Conservation (phyloP, 208 protist species). For the Zelonia costaricensis region DNA sequence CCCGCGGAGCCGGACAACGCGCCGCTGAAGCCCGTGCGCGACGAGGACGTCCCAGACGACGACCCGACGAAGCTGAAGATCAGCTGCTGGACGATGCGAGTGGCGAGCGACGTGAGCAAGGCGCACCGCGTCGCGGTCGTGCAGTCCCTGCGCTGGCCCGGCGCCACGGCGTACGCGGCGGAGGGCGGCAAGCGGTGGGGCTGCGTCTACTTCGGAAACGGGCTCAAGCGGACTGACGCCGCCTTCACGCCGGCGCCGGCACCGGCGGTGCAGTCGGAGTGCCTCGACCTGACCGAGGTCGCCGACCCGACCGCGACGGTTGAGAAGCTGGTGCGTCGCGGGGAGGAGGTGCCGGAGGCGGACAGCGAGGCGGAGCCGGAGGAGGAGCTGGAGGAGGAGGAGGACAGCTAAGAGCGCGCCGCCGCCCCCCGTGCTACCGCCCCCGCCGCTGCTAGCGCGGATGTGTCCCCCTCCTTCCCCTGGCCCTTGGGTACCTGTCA, state of each 20-base stretch:
- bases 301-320: conserved; percentile 83
- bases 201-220: conserved; percentile 90
- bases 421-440: background rate
- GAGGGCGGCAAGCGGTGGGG: conserved; percentile 79
- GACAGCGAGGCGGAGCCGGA: conserved; percentile 90
- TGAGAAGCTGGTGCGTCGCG: conserved; percentile 92
- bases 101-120: conserved; percentile 83
- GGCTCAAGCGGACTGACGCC: conserved; percentile 87
- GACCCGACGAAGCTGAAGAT: conserved; percentile 88
- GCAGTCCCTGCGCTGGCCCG: conserved; percentile 88
- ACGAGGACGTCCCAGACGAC: conserved; percentile 85
- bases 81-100: conserved; percentile 72
- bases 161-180: conserved; percentile 79
- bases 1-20: conserved; percentile 68
- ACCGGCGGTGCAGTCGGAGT: conserved; percentile 79
- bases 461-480: background rate
- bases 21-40: conserved; percentile 70
- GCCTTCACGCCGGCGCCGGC: conserved; percentile 84
- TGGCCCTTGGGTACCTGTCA: background rate
- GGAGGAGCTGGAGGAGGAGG: conserved; percentile 64
- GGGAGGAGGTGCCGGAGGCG: conserved; percentile 82
- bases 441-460: background rate
- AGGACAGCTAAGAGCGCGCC: conserved; percentile 43
- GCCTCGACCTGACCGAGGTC: conserved; percentile 79
- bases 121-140: conserved; percentile 86